phyloP scores from a whole-genome alignment of 768 basidiomycete genomes.

The Obba rivulosa region DNA sequence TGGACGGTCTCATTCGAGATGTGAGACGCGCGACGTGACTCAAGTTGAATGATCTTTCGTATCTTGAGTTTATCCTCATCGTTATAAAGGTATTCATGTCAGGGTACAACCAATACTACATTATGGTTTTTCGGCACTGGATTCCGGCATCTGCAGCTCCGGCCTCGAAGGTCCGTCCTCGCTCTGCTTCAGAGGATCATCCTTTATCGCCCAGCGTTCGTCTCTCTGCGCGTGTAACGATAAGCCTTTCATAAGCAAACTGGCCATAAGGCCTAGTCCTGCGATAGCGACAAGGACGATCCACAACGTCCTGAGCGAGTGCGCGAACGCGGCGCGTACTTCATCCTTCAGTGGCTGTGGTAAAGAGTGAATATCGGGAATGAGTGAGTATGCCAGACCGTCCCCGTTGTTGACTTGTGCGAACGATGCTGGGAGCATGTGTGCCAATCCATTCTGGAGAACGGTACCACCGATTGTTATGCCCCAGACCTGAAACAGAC shows the following conservation, averaged over 20 bases:
- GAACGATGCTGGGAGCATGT: constrained; percentile 25
- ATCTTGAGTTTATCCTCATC: too few species aligned
- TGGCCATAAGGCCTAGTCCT: constrained; percentile 22
- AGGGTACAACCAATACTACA: too few species aligned
- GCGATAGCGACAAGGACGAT: constrained; percentile 24
- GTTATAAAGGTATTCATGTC: too few species aligned
- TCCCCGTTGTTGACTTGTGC: constrained; percentile 19
- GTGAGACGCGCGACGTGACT: too few species aligned
- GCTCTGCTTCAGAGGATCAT: too few species aligned
- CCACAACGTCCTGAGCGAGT: constrained; percentile 28
- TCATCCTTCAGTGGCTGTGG: constrained; percentile 17
- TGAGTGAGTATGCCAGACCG: constrained; percentile 22
- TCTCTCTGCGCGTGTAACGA: constrained; percentile 25
- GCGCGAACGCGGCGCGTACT: constrained; percentile 27
- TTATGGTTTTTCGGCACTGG: too few species aligned
- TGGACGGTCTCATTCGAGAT: too few species aligned
- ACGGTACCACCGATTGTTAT: constrained; percentile 32
- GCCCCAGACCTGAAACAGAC: constrained; percentile 26
- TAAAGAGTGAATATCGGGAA: constrained; percentile 24
- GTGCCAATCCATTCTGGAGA: constrained; percentile 32
- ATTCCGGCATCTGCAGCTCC: too few species aligned
- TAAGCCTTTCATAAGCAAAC: constrained; percentile 23
- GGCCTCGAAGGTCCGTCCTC: too few species aligned
- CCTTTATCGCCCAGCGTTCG: constrained; percentile 16
- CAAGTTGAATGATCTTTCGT: too few species aligned